Evolutionary conservation across 345 rosid genomes (phyloP).

Genomic region (Eucalyptus microcorys): DNA sequence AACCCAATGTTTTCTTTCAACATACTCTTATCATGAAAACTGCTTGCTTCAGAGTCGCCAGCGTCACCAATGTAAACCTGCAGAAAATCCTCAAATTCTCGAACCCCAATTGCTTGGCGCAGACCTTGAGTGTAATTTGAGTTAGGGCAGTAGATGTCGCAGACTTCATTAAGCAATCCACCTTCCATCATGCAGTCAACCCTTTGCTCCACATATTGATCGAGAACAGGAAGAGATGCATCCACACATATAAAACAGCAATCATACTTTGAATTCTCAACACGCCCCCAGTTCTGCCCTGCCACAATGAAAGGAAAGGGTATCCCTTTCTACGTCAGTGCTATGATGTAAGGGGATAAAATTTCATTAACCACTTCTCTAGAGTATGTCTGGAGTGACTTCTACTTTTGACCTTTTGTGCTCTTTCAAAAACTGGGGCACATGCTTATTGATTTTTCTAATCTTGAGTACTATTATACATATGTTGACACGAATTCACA

Average conservation of each 20-base stretch:
- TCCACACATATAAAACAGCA: conserved; percentile 84
- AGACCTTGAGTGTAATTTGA: conserved; percentile 73
- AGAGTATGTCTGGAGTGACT: neutral
- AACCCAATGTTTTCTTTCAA: conserved; percentile 23
- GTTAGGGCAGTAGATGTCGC: conserved; percentile 46
- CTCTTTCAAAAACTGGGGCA: neutral
- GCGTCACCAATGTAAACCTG: conserved; percentile 6
- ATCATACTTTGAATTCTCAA: conserved; percentile 36
- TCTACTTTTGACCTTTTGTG: neutral
- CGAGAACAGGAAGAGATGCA: conserved; percentile 47
- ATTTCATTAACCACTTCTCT: neutral
- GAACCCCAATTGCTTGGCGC: conserved; percentile 84
- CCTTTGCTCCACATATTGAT: conserved; percentile 58
- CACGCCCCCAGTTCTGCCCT: conserved; percentile 97
- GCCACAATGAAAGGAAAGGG: conserved; percentile 17
- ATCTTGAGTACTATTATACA: neutral
- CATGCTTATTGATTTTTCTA: neutral
- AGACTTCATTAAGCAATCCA: conserved; percentile 78
- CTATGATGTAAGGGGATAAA: neutral
- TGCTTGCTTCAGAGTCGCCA: neutral
- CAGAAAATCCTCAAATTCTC: conserved; percentile 69
- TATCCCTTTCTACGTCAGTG: neutral
- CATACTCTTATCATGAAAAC: conserved; percentile 1
- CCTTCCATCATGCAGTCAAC: conserved; percentile 76
- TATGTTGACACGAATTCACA: neutral